phyloP scores from a whole-genome alignment of 2,329 filamentous ascomycete genomes.

The Sporothrix dimorphospora region DNA sequence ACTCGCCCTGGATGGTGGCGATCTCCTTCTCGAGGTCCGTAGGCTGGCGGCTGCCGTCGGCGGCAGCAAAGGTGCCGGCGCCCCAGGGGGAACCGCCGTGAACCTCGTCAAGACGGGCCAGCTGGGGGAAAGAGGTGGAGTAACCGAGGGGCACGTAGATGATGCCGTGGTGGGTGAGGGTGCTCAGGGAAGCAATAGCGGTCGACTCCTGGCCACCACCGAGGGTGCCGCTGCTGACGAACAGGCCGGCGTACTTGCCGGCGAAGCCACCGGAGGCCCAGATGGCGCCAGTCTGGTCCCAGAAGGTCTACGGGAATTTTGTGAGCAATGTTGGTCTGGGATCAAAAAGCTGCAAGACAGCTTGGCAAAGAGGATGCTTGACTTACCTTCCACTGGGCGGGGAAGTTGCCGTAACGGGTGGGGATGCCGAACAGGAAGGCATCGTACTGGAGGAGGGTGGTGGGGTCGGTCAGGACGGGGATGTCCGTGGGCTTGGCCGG shows the following conservation, averaged over 20 bases:
- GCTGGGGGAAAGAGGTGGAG: constrained; percentile 71
- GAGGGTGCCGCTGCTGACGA: constrained; percentile 80
- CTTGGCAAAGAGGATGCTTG: neutral
- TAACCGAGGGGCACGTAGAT: constrained; percentile 96
- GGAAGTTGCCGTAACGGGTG: constrained; percentile 96
- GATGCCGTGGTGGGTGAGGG: constrained; percentile 89
- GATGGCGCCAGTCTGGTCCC: constrained; percentile 86
- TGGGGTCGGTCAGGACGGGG: constrained; percentile 62
- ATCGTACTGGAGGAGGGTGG: constrained; percentile 73
- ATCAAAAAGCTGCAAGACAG: neutral
- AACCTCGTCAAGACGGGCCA: constrained; percentile 75
- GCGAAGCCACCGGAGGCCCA: constrained; percentile 77
- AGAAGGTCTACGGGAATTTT: constrained; percentile 61
- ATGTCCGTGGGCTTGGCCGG: constrained; percentile 72
- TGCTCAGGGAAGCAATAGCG: constrained; percentile 77
- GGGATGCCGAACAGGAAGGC: constrained; percentile 92
- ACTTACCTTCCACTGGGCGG: constrained; percentile 81
- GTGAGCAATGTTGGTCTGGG: neutral
- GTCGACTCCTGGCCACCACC: constrained; percentile 96
- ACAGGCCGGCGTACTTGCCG: constrained; percentile 90
- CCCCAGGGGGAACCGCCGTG: constrained; percentile 92
- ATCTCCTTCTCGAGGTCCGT: constrained; percentile 73
- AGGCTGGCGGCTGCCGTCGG: constrained; percentile 84
- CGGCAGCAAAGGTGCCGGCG: constrained; percentile 81
- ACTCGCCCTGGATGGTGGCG: constrained; percentile 80